Conservation (phyloP, 371 early-diverging fungal species). For the Mucor saturninus region DNA sequence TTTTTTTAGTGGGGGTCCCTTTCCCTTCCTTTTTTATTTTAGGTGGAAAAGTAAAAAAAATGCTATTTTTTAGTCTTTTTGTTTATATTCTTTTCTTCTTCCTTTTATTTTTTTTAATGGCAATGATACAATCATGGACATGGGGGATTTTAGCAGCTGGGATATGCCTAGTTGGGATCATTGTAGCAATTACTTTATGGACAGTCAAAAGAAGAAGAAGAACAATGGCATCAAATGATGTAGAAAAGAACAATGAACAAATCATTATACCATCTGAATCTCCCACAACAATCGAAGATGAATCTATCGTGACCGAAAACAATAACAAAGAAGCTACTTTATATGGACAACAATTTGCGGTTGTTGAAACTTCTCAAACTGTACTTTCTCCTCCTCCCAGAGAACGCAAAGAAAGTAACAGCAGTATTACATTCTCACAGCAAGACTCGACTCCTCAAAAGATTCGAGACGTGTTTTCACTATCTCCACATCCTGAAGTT, state of each 20-base stretch:
- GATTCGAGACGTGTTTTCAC: slow-evolving; percentile 17
- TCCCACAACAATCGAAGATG: slow-evolving; percentile 4
- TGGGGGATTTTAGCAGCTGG: slow-evolving; percentile 14
- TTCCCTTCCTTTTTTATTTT: background rate
- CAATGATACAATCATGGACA: slow-evolving; percentile 17
- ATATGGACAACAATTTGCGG: slow-evolving; percentile 1
- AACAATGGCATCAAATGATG: background rate
- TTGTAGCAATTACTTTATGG: background rate
- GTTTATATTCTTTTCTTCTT: slow-evolving; percentile 2
- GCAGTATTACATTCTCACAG: background rate
- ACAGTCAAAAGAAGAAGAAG: background rate
- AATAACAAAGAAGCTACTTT: background rate
- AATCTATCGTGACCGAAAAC: background rate
- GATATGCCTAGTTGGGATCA: slow-evolving; percentile 1
- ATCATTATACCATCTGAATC: background rate
- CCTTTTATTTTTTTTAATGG: background rate
- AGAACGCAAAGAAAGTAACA: background rate
- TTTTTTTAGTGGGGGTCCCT: background rate
- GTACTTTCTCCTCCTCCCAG: slow-evolving; percentile 15
- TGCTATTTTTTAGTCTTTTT: background rate
- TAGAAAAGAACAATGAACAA: background rate
- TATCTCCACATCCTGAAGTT: slow-evolving; percentile 16
- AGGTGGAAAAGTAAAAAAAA: background rate
- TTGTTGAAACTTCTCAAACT: slow-evolving; percentile 3
- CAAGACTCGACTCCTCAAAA: slow-evolving; percentile 1